Percentiles rank a stretch among this genome's conserved stretches.
These are phyloP conservation scores for Cercospora sp. DNA, from an alignment of 2,329 filamentous ascomycete genomes.

Conservation along the genomic window DNA sequence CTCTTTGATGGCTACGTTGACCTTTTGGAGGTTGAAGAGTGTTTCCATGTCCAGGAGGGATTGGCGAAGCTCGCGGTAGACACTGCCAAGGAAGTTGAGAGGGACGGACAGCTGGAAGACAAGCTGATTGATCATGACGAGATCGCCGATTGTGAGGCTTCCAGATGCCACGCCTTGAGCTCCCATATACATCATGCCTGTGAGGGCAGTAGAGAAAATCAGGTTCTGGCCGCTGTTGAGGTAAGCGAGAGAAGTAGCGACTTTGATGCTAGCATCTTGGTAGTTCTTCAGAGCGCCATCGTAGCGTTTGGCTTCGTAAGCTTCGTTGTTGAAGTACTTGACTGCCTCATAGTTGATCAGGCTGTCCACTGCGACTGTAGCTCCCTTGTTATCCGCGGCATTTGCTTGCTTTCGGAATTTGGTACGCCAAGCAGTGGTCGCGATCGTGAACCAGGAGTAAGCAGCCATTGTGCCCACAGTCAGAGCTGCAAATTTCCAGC, in stretches of 20 bases:
- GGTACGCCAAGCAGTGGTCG: constrained; percentile 94
- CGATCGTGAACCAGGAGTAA: constrained; percentile 95
- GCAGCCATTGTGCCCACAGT: constrained; percentile 88
- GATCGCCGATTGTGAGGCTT: constrained; percentile 82
- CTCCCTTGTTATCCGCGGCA: constrained; percentile 91
- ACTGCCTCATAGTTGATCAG: constrained; percentile 99
- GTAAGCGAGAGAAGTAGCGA: constrained; percentile 87
- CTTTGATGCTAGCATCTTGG: constrained; percentile 93
- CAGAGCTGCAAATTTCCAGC: constrained; percentile 85
- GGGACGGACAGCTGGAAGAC: constrained; percentile 97
- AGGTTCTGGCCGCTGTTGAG: constrained; percentile 95
- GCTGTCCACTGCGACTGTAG: constrained; percentile 92
- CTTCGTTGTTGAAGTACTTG: constrained; percentile 99
- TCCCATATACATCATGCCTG: constrained; percentile 97
- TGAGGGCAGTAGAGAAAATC: constrained; percentile 92
- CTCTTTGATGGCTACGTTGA: constrained; percentile 85
- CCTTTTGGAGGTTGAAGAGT: constrained; percentile 94
- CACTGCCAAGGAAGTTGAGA: constrained; percentile 95
- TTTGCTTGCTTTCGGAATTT: constrained; percentile 95
- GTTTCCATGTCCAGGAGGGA: constrained; percentile 98
- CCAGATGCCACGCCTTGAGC: constrained; percentile 84
- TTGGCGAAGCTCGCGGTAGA: constrained; percentile 93
- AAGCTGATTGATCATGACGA: constrained; percentile 98
- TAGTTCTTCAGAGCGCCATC: constrained; percentile 83
- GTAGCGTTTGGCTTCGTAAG: constrained; percentile 87